Conservation (phyloP, 148 eudicot genomes). For the Cornus controversa region DNA sequence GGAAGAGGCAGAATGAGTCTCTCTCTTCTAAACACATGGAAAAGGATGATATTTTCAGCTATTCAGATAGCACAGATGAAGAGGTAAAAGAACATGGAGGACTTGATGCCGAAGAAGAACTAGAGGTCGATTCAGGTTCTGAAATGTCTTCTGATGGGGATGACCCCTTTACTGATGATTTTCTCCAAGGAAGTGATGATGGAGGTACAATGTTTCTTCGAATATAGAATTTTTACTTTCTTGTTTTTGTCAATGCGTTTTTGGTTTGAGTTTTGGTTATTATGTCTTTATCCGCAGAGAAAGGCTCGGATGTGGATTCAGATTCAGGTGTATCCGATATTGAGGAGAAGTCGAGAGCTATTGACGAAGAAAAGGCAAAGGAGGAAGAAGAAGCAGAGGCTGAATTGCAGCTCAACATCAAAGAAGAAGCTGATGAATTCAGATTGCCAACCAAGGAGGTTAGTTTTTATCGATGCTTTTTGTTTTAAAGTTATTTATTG, state of each 20-base stretch:
- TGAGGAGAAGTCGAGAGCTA: constrained; percentile 41
- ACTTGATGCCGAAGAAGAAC: constrained; percentile 22
- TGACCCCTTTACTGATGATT: constrained; percentile 52
- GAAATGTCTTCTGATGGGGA: constrained; percentile 62
- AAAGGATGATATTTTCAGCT: constrained; percentile 33
- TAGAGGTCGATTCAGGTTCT: constrained; percentile 27
- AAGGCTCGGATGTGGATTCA: constrained; percentile 38
- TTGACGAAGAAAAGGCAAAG: constrained; percentile 40
- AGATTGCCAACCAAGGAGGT: constrained; percentile 73
- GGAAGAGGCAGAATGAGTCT: constrained; percentile 36
- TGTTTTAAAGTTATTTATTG: constrained; percentile 1
- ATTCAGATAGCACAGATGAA: constrained; percentile 36
- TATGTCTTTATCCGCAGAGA: constrained; percentile 12
- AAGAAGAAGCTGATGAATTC: constrained; percentile 65
- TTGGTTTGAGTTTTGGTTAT: not conserved
- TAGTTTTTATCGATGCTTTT: not conserved
- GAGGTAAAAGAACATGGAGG: constrained; percentile 17
- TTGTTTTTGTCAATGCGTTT: not conserved
- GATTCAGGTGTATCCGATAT: constrained; percentile 50
- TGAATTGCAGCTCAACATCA: constrained; percentile 58
- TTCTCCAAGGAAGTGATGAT: constrained; percentile 58
- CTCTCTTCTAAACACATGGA: constrained; percentile 19
- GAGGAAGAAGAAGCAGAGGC: constrained; percentile 54
- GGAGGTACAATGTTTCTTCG: constrained; percentile 24
- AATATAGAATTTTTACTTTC: not conserved